phyloP scores from a whole-genome alignment of 371 early-diverging fungal species.

The Apophysomyces sp. region DNA sequence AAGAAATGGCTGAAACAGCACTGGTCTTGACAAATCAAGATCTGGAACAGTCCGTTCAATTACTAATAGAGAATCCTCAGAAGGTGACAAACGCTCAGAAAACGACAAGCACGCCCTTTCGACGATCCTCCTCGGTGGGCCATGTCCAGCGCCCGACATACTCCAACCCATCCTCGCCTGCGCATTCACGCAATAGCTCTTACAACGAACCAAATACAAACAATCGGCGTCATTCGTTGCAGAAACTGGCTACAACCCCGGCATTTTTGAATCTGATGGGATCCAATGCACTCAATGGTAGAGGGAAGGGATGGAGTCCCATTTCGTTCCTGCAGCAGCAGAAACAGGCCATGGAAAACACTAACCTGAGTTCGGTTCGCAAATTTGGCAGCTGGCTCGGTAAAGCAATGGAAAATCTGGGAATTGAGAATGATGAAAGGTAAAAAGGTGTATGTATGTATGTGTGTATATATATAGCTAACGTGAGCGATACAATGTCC shows the following conservation, averaged over 20 bases:
- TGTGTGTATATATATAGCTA: not conserved
- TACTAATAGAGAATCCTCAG: constrained; percentile 61
- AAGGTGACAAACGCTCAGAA: constrained; percentile 45
- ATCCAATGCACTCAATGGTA: not conserved
- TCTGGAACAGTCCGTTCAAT: constrained; percentile 59
- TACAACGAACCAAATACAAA: constrained; percentile 9
- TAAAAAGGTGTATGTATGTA: constrained; percentile 9
- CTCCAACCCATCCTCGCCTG: constrained; percentile 10
- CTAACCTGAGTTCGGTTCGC: constrained; percentile 57
- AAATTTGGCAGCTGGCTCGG: constrained; percentile 70
- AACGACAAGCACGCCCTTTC: constrained; percentile 12
- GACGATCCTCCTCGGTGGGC: constrained; percentile 30
- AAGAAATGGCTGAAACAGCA: constrained; percentile 65
- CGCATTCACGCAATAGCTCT: constrained; percentile 27
- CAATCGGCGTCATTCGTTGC: constrained; percentile 26
- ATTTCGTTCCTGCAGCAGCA: constrained; percentile 68
- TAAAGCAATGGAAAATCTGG: constrained; percentile 73
- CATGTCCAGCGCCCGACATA: constrained; percentile 21
- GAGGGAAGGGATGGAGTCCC: constrained; percentile 60
- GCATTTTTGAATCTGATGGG: not conserved
- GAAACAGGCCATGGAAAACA: constrained; percentile 58
- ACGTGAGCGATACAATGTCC: not conserved
- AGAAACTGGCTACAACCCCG: constrained; percentile 16
- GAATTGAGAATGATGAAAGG: constrained; percentile 58
- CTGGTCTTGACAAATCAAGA: constrained; percentile 53